Conservation (phyloP, 305 asterid species). For the Solanum hybrid region DNA sequence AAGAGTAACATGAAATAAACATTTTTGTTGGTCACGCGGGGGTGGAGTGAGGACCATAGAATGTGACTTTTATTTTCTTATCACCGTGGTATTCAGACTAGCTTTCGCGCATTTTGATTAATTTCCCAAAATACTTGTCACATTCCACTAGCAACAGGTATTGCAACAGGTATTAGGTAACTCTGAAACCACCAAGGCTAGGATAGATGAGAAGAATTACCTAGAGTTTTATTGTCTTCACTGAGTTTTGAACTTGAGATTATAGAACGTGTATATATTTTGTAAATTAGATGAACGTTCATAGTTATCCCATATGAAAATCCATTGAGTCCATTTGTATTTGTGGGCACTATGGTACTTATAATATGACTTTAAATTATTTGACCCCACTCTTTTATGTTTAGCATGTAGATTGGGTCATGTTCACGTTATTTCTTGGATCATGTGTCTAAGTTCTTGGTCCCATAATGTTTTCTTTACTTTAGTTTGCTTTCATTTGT, state of each 20-base stretch:
- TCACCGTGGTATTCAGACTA: too few species aligned
- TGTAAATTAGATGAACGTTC: background rate
- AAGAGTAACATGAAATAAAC: background rate
- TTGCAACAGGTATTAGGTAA: too few species aligned
- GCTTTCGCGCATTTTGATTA: background rate
- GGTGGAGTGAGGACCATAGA: background rate
- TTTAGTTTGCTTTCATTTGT: conserved; percentile 8
- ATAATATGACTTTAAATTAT: conserved; percentile 24
- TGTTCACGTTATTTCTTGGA: conserved; percentile 66
- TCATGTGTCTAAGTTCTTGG: conserved; percentile 76
- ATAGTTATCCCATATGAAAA: background rate
- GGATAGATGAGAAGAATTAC: too few species aligned
- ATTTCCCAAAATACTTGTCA: too few species aligned
- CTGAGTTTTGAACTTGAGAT: too few species aligned
- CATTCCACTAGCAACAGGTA: too few species aligned
- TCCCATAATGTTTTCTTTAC: conserved; percentile 34
- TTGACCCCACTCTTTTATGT: background rate
- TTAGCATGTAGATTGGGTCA: conserved; percentile 31
- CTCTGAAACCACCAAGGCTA: too few species aligned
- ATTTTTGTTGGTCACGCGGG: background rate
- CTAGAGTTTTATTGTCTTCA: background rate
- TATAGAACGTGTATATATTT: background rate
- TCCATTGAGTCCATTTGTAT: background rate
- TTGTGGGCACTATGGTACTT: conserved; percentile 12
- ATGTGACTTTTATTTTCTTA: background rate